phyloP scores from a whole-genome alignment of 2,329 filamentous ascomycete genomes.

The Didymella sp. region DNA sequence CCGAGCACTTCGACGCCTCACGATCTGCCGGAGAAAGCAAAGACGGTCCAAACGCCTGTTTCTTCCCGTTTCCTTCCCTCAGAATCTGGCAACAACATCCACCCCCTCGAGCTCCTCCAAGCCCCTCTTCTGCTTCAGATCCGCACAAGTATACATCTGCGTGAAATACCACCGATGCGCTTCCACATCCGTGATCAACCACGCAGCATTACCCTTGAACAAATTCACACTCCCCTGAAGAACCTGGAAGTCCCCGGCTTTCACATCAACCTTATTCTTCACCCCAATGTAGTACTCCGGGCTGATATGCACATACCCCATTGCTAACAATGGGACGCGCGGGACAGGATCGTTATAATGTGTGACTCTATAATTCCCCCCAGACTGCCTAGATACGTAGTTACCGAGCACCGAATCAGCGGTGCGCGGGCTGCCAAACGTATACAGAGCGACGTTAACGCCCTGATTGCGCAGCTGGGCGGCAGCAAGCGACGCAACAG shows the following conservation, averaged over 20 bases:
- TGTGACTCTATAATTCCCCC: conserved; percentile 69
- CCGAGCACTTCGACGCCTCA: too few species aligned
- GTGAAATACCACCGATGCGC: conserved; percentile 50
- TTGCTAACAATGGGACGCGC: conserved; percentile 65
- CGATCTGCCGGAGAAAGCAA: too few species aligned
- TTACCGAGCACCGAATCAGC: conserved; percentile 65
- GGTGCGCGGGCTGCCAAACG: conserved; percentile 72
- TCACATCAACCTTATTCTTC: conserved; percentile 30
- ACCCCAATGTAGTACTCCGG: conserved; percentile 68
- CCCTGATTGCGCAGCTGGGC: conserved; percentile 53
- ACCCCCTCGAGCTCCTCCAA: conserved; percentile 18
- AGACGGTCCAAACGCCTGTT: background rate
- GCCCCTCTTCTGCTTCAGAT: conserved; percentile 20
- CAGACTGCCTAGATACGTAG: conserved; percentile 63
- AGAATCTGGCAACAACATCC: conserved; percentile 26
- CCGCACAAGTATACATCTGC: conserved; percentile 32
- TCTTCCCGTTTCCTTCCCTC: too few species aligned
- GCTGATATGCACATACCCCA: conserved; percentile 70
- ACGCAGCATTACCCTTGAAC: conserved; percentile 38
- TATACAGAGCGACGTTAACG: conserved; percentile 54
- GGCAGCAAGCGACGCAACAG: conserved; percentile 67
- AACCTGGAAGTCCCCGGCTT: conserved; percentile 31
- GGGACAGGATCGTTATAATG: conserved; percentile 73
- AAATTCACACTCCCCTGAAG: conserved; percentile 34
- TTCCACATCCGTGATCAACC: conserved; percentile 37